Conservation (phyloP, 2,329 filamentous ascomycete species). For the Blumeriella jaapii region DNA sequence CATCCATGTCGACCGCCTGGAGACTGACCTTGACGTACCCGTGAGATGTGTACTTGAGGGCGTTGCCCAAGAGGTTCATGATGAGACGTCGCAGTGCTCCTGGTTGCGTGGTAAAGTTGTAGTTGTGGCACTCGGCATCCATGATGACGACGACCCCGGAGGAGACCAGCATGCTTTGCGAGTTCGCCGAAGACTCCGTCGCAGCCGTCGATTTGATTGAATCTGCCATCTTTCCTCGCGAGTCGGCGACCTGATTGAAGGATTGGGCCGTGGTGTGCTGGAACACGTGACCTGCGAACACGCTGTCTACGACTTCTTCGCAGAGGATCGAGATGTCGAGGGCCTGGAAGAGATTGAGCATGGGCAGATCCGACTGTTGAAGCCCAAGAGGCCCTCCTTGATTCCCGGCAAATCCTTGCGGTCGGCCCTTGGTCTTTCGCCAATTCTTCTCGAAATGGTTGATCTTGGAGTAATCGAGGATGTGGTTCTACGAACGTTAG, state of each 20-base stretch:
- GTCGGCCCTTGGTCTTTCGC: constrained; percentile 16
- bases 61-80: constrained; percentile 54
- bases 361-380: constrained; percentile 24
- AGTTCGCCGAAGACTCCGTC: constrained; percentile 6
- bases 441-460: constrained; percentile 27
- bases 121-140: constrained; percentile 23
- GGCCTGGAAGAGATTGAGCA: constrained; percentile 27
- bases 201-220: constrained; percentile 4
- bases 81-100: constrained; percentile 41
- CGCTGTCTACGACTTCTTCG: constrained; percentile 28
- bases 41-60: constrained; percentile 47
- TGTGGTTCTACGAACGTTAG: constrained; percentile 26
- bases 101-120: constrained; percentile 38
- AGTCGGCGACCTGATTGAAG: constrained; percentile 24
- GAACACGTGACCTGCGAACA: constrained; percentile 27
- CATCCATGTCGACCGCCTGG: constrained; percentile 20
- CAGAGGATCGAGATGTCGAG: constrained; percentile 25
- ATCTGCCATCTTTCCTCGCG: constrained; percentile 22
- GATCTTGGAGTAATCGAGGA: constrained; percentile 32
- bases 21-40: constrained; percentile 38
- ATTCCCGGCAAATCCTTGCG: constrained; percentile 4
- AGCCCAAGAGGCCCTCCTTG: constrained; percentile 10
- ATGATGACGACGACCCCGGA: constrained; percentile 23
- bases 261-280: constrained; percentile 24
- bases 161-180: constrained; percentile 5